Evolutionary conservation across 768 basidiomycete genomes (phyloP).

Genomic region (Suillus spraguei): DNA sequence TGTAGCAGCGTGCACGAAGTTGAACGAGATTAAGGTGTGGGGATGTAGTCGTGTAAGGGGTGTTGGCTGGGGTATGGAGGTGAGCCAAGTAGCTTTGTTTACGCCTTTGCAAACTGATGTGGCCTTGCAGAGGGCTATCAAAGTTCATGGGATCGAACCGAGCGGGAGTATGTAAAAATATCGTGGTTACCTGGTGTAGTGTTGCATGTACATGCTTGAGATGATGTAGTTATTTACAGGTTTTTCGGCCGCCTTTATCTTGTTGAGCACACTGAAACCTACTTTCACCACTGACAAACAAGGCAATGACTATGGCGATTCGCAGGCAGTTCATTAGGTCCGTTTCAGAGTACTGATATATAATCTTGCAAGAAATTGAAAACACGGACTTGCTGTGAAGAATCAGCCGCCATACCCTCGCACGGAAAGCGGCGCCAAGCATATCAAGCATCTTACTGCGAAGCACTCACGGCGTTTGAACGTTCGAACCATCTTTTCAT

Average conservation of each 20-base stretch:
- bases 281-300: neutral
- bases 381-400: slow-evolving; percentile 19
- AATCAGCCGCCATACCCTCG: slow-evolving; percentile 1
- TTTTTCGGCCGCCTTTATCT: slow-evolving; percentile 7
- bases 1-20: slow-evolving; percentile 44
- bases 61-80: slow-evolving; percentile 47
- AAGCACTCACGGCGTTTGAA: slow-evolving; percentile 8
- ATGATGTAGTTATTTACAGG: slow-evolving; percentile 35
- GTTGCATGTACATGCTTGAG: slow-evolving; percentile 37
- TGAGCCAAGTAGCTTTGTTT: slow-evolving; percentile 24
- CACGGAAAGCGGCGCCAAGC: neutral
- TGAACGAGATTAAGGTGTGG: slow-evolving; percentile 54
- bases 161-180: slow-evolving; percentile 22
- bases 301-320: neutral
- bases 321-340: neutral
- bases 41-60: slow-evolving; percentile 53
- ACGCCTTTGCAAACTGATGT: slow-evolving; percentile 7
- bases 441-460: neutral
- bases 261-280: slow-evolving; percentile 17
- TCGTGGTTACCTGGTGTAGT: slow-evolving; percentile 32
- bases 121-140: slow-evolving; percentile 25
- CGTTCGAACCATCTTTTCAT: slow-evolving; percentile 2
- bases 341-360: slow-evolving; percentile 12
- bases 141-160: slow-evolving; percentile 44
- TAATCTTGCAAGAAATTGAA: slow-evolving; percentile 15